These are phyloP conservation scores for Apiospora phragmitis DNA, from an alignment of 2,329 filamentous ascomycete genomes.

Conservation along the genomic window DNA sequence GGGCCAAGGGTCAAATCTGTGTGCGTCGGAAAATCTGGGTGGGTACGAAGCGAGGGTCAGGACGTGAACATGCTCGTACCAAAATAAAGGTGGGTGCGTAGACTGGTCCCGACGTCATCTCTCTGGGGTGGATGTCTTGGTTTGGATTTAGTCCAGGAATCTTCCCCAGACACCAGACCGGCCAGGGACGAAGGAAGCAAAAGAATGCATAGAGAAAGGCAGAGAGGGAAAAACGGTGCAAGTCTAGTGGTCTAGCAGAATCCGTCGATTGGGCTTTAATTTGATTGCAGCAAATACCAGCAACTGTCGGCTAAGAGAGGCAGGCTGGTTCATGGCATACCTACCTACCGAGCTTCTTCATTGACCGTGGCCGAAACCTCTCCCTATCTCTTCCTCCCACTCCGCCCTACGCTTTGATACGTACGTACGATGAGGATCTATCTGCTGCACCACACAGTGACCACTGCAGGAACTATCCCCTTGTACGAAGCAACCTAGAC, in stretches of 20 bases:
- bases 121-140: slow-evolving; percentile 5
- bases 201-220: not conserved
- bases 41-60: not conserved
- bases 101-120: not conserved
- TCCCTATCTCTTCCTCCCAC: not conserved
- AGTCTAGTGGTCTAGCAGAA: not conserved
- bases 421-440: not conserved
- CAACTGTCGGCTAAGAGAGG: not conserved
- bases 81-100: not conserved
- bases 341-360: not conserved
- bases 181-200: not conserved
- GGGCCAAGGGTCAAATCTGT: slow-evolving; percentile 6
- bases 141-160: not conserved
- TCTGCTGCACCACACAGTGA: slow-evolving; percentile 2
- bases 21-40: not conserved
- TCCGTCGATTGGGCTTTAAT: not conserved
- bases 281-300: not conserved
- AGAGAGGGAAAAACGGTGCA: not conserved
- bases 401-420: not conserved
- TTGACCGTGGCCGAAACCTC: not conserved
- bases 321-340: not conserved
- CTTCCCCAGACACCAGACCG: slow-evolving; percentile 6
- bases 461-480: slow-evolving; percentile 1
- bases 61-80: slow-evolving; percentile 5
- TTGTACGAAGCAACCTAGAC: not conserved